Conservation (phyloP, 2,329 filamentous ascomycete genomes). For the Phyllosticta citribraziliensis region DNA sequence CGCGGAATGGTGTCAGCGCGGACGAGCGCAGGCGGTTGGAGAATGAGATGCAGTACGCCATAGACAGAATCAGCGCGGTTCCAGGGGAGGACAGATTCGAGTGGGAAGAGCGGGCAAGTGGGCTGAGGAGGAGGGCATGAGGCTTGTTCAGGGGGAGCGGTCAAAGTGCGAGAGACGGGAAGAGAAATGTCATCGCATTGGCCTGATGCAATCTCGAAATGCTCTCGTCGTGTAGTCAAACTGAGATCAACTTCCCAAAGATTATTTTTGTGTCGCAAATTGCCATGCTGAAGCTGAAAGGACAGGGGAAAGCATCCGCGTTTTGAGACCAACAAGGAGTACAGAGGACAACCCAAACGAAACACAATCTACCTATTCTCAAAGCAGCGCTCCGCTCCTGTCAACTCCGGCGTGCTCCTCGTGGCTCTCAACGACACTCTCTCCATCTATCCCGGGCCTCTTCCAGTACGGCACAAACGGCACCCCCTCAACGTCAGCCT, state of each 20-base stretch:
- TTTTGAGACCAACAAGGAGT: no score
- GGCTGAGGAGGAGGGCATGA: background rate
- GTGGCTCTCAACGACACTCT: background rate
- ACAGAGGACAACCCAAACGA: no score
- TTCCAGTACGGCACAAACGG: slow-evolving; percentile 10
- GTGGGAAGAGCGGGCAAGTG: background rate
- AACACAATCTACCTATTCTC: background rate
- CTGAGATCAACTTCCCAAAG: no score
- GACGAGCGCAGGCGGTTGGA: background rate
- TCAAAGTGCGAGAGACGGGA: no score
- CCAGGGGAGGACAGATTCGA: background rate
- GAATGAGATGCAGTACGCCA: background rate
- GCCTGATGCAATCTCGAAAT: no score
- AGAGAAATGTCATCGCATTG: no score
- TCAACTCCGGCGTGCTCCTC: background rate
- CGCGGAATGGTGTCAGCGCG: background rate
- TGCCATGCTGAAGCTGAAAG: no score
- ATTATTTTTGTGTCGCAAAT: no score
- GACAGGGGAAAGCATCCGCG: no score
- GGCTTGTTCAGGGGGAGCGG: no score
- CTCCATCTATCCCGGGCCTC: background rate
- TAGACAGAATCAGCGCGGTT: background rate
- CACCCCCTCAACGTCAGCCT: slow-evolving; percentile 27
- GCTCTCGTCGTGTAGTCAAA: no score
- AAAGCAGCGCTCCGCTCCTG: background rate